Conservation (phyloP, 169 alveolate species). For the Eimeria acervulina region DNA sequence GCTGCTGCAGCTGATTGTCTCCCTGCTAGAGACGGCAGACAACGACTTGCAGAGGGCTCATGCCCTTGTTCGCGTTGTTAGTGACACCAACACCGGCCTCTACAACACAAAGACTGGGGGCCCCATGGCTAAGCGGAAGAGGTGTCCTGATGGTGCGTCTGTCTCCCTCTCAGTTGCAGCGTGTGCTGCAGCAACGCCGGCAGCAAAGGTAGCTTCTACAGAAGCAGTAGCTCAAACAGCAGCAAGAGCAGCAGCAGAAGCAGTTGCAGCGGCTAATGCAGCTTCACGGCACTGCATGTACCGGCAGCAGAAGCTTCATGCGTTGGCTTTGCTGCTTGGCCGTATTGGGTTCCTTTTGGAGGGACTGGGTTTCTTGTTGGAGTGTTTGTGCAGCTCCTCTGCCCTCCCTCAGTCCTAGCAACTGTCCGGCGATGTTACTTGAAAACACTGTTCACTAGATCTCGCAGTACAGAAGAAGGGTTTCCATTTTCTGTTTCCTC, state of each 20-base stretch:
- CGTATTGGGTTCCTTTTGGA: background rate
- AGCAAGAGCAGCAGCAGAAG: background rate
- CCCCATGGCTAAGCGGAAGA: conserved; percentile 50
- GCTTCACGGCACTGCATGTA: background rate
- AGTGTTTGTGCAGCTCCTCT: background rate
- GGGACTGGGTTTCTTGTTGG: background rate
- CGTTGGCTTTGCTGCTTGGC: background rate
- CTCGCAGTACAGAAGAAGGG: too few species aligned
- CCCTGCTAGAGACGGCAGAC: conserved; percentile 77
- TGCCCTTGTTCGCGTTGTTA: conserved; percentile 68
- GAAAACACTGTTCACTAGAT: background rate
- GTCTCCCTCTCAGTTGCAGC: background rate
- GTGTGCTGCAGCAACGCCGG: background rate
- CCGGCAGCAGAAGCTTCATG: background rate
- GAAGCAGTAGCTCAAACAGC: background rate
- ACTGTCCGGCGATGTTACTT: background rate
- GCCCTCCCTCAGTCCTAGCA: background rate
- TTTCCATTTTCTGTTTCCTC: background rate
- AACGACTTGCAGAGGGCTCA: conserved; percentile 70
- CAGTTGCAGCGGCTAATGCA: background rate
- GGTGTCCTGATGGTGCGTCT: conserved; percentile 29
- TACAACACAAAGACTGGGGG: background rate
- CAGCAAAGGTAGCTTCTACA: background rate
- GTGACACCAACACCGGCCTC: conserved; percentile 72
- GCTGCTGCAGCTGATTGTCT: conserved; percentile 64